Evolutionary conservation across 805 yeast species (phyloP).

Genomic region (Ogataea ganodermae): DNA sequence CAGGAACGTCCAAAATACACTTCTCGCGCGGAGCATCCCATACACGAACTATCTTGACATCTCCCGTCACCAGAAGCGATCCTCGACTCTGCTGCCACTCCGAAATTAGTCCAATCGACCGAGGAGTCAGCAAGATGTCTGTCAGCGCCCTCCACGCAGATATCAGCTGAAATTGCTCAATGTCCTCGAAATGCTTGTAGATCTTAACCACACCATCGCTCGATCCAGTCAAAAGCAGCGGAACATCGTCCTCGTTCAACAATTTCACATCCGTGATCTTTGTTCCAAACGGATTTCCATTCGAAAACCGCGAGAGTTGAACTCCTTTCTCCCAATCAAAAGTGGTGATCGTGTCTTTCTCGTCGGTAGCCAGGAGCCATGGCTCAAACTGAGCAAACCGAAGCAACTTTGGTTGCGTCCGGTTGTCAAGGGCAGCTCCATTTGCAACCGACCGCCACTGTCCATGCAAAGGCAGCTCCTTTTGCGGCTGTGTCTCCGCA

Average conservation of each 20-base stretch:
- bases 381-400: conserved; percentile 91
- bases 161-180: conserved; percentile 58
- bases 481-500: conserved; percentile 87
- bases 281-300: conserved; percentile 85
- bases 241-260: conserved; percentile 89
- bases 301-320: conserved; percentile 69
- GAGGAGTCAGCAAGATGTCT: conserved; percentile 76
- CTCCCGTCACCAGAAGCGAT: conserved; percentile 87
- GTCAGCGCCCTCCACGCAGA: conserved; percentile 94
- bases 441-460: conserved; percentile 70
- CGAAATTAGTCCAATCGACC: conserved; percentile 78
- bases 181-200: conserved; percentile 71
- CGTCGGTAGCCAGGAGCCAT: conserved; percentile 76
- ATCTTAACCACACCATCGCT: conserved; percentile 93
- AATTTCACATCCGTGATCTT: conserved; percentile 84
- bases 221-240: conserved; percentile 82
- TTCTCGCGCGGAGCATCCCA: conserved; percentile 98
- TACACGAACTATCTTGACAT: conserved; percentile 82
- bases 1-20: conserved; percentile 85
- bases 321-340: conserved; percentile 81
- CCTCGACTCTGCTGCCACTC: conserved; percentile 99
- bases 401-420: conserved; percentile 76
- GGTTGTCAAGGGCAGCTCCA: conserved; percentile 58
- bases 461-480: conserved; percentile 77
- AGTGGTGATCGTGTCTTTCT: conserved; percentile 76